Base-by-base conservation (phyloP, 768 basidiomycete genomes). In the Mycena albidolilacea region DNA sequence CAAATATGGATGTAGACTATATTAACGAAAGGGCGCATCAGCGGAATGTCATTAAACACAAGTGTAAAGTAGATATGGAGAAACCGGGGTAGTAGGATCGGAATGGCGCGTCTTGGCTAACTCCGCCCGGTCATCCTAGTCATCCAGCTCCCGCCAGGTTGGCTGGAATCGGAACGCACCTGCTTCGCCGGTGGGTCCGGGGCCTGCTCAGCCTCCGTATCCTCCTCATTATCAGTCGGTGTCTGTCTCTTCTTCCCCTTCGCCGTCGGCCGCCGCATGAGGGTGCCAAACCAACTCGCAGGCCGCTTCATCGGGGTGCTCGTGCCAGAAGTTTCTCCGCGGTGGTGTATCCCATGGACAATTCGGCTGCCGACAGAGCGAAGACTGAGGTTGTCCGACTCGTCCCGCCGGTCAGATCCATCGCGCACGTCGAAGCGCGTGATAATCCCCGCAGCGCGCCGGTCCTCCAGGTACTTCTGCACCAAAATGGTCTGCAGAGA, bases 361-460 rank as follows among this genome's bases (percentile, higher is more conserved):
- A 78, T 76, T 44, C 77, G 67, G 67, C 76, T 78, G 21, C 77
- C 76, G 11, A 78, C 77, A 19, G 73, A 48, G 23, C 74, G 73
- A 2, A 78, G 73, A 37, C 73, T 75, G 44, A 70, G 66, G 23
- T 54, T 58, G 73, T 78, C 77, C 35, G 75, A 73, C 66, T 78
- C 77, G 64, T 76, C 75, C 39, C 71, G 15, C 30, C 75, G 71
- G 64, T 76, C 75, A 11, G 73, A 48, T 10, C 77, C 77, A 48
- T 79, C 79, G 58, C 79, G 75, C 15, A 79, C 76, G 12, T 79
- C 79, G 54, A 79, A 73, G 50, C 73, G 74, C 14, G 79, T 78
- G 37, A 77, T 70, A 64, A 59, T 63, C 11, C 77, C 77, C 19
- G 68, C 65, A 8, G 69, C 63, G n/a, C 76, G 71, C 1, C 77